Base-by-base conservation (phyloP, 148 eudicot genomes). In the Amaranthus hypochondriacus region DNA sequence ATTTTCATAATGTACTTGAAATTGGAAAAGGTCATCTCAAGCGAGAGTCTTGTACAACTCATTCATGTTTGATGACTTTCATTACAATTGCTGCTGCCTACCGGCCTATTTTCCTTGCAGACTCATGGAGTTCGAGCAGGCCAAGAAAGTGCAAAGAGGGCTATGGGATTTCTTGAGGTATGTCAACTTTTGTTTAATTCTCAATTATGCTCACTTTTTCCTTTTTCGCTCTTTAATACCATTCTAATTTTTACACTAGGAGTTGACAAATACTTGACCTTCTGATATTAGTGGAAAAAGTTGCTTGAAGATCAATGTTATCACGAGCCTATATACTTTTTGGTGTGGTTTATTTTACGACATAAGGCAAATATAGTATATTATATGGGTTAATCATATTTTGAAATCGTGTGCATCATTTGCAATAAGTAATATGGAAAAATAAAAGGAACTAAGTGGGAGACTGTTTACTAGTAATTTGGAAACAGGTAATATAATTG, bases 121-220 rank as follows among this genome's bases (percentile, higher is more conserved):
- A 95, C 97, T 76, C 96, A 95, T 79, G 98, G 98, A 47, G 79
- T 89, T 62, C 85, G 97, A 67, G 96, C 84, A 72, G 91, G 93
- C 68, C 92, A 88, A 77, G 92, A 90, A 84, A 83, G 87, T 81
- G 93, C 86, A 11, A 95, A 89, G 81, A 92, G 87, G 77, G 96
- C 87, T 56, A 92, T 92, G 70, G 92, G 93, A 71, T 95, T 95
- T 75, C 52, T 95, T 53, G 96, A 92, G 98, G 98, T 92, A 78
- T 77, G 71, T 71, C 73, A 3, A 28, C 4, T 47, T 10, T 43
- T 4, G 4, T 55, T 55, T 55, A 8, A 6, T 55, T 55, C 13
- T 55, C 4, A 55, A 7, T 6, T 55, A 8, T 55, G 13, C 12
- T 55, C 44, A 70, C 42, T 42, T 78, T 59, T 71, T 28, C 52